Percentiles rank a stretch among this genome's conserved stretches.
Conservation (phyloP, 345 rosid genomes). For the Sapria himalayana region DNA sequence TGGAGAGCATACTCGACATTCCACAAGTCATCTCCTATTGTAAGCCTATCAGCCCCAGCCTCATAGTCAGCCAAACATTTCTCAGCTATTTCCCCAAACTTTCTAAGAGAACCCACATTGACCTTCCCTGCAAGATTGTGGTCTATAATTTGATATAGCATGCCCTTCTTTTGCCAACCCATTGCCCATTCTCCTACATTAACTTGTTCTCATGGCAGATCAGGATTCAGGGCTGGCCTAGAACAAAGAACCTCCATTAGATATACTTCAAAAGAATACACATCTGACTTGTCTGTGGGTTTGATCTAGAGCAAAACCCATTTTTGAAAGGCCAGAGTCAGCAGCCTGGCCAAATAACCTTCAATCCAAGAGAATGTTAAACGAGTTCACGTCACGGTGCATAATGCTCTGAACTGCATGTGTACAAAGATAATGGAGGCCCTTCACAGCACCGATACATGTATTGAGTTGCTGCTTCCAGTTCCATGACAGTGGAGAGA, state of each 20-base stretch:
- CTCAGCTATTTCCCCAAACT: conserved; percentile 93
- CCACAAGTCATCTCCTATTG: conserved; percentile 98
- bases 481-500: conserved; percentile 76
- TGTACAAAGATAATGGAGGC: conserved; percentile 89
- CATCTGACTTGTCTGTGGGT: conserved; percentile 97
- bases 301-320: conserved; percentile 80
- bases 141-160: conserved; percentile 93
- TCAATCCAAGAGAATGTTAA: conserved; percentile 85
- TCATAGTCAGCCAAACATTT: conserved; percentile 89
- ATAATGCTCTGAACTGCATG: conserved; percentile 96
- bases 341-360: conserved; percentile 87
- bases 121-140: conserved; percentile 62
- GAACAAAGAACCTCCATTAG: conserved; percentile 94
- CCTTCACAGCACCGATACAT: conserved; percentile 95
- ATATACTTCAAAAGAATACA: conserved; percentile 91
- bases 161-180: conserved; percentile 90
- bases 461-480: conserved; percentile 86
- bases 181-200: conserved; percentile 98
- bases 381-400: conserved; percentile 94
- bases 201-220: conserved; percentile 87
- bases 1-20: conserved; percentile 86
- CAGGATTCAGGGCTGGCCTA: conserved; percentile 92
- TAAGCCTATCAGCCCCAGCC: conserved; percentile 80
- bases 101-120: conserved; percentile 75
- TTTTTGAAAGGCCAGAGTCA: conserved; percentile 90